Evolutionary conservation across 371 early-diverging fungal genomes (phyloP), one percentile per base, ranked within the genome.

Genomic region (Parasitella parasitica): DNA sequence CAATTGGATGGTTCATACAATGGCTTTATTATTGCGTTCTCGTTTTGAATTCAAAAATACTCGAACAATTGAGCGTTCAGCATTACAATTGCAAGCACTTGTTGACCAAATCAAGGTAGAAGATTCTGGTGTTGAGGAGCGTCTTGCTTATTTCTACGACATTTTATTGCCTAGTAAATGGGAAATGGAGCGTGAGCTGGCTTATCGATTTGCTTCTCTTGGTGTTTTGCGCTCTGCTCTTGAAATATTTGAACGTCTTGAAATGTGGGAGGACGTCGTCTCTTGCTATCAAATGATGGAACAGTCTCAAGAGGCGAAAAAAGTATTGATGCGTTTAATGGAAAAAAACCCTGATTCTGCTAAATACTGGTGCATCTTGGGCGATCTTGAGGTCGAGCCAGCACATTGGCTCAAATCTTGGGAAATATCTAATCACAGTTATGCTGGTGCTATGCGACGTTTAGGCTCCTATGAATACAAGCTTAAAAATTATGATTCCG

Each of bases 1-100:
- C 77, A 97, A 98, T 81, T 98, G 97, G 97, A 92, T 93, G 78
- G 93, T 98, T 11, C 91, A 96, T 78, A 93, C 97, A 16, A 93
- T 95, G 93, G 97, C 86, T 9, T 76, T 98, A 20, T 73, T 98
- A 48, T 76, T 93, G 43, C 87, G 96, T 43, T 92, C 96, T 15
- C 90, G 97, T 26, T 83, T 98, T 37, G 98, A 98, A 75, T 69
- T 89, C n/a, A 72, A 85, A 53, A 92, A 93, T 60, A 81, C 89
- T 3, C 86, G 97, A 51, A 97, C 96, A 0, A 94, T 94, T 0
- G 95, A 97, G 72, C 91, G 98, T 30, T 84, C 95, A 9, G 89
- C 83, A 1, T 78, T 98, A 56, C 98, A 98, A 75, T 70, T 97
- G 41, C 96, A 98, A 75, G 93, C 95, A 2, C 76, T 97, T 15